Evolutionary conservation across 2,329 filamentous ascomycete genomes (phyloP).

Genomic region (Aureobasidium subglaciale): DNA sequence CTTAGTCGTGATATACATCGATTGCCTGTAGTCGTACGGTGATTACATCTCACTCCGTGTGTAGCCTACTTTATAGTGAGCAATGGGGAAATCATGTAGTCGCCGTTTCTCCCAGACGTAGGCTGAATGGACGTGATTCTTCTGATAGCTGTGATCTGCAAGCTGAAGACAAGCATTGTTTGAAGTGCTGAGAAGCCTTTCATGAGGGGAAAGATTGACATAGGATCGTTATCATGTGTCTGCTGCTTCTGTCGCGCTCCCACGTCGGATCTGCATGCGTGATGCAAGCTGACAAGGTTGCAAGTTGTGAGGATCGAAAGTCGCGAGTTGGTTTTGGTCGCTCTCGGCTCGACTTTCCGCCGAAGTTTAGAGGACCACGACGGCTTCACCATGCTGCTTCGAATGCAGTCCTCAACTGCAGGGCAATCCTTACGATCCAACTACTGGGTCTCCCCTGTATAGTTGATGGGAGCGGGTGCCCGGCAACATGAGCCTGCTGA

Average conservation of each 20-base stretch:
- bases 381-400: background rate
- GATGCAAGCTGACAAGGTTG: background rate
- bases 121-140: background rate
- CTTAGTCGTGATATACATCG: background rate
- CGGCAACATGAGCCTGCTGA: no score
- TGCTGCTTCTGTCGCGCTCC: no score
- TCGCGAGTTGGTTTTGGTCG: background rate
- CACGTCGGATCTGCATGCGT: background rate
- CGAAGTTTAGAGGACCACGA: background rate
- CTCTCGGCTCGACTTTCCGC: background rate
- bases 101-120: background rate
- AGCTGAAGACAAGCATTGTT: background rate
- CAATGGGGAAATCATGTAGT: no score
- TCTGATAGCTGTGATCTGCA: background rate
- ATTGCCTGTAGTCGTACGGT: background rate
- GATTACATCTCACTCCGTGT: background rate
- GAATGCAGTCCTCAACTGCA: background rate
- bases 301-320: background rate
- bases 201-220: no score
- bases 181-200: no score
- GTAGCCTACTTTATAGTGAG: no score
- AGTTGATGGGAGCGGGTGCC: no score
- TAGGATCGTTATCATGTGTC: no score
- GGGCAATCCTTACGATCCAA: background rate
- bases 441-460: background rate